Conservation (phyloP, 163 green algal species). For the Scenedesmus sp. region DNA sequence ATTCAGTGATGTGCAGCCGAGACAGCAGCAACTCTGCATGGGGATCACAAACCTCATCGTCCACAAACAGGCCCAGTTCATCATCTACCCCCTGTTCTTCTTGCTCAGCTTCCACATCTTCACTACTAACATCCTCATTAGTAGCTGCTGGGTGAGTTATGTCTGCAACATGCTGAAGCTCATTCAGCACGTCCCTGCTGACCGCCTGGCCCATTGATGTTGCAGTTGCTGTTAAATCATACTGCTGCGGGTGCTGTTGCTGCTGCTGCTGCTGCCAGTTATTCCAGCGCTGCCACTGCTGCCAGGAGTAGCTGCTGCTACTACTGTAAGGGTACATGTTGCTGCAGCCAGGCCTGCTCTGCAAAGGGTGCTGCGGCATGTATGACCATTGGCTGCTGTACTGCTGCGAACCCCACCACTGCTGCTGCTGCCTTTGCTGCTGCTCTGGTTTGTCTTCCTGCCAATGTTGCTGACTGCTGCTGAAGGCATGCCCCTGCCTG, state of each 20-base stretch:
- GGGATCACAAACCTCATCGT: constrained; percentile 20
- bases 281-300: constrained; percentile 8
- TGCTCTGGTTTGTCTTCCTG: neutral
- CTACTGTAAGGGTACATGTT: constrained; percentile 19
- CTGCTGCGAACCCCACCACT: neutral
- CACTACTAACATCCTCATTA: no score
- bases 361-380: constrained; percentile 33
- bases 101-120: neutral
- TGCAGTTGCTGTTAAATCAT: neutral
- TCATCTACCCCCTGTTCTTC: neutral
- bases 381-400: neutral
- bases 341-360: constrained; percentile 25
- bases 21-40: constrained; percentile 24
- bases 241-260: neutral
- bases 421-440: constrained; percentile 32
- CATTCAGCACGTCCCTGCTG: neutral
- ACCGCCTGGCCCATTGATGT: neutral
- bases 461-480: neutral
- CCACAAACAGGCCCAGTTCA: neutral
- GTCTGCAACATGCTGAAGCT: neutral
- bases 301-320: constrained; percentile 20
- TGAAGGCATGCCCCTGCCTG: constrained; percentile 10
- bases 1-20: neutral
- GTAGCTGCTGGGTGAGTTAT: no score
- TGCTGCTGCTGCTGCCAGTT: neutral